These are phyloP conservation scores for Hygrophila difformis DNA, from an alignment of 257 asterid genomes.

Conservation along the genomic window DNA sequence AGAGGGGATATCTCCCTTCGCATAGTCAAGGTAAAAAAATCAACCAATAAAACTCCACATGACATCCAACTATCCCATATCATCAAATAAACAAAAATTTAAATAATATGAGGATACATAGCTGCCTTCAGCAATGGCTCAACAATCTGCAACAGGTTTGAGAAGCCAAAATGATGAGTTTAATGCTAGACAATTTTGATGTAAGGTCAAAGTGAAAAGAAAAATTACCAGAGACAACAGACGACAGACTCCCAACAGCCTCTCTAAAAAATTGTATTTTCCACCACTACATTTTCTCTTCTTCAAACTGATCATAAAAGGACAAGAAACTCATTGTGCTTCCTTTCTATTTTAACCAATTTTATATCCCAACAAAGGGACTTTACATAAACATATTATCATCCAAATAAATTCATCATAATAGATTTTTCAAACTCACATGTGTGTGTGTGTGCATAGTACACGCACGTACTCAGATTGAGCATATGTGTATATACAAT, in stretches of 20 bases:
- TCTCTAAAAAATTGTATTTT: slow-evolving; percentile 67
- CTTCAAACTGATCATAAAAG: slow-evolving; percentile 55
- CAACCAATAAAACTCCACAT: no score
- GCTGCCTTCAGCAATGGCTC: slow-evolving; percentile 88
- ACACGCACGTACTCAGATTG: no score
- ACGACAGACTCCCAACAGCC: slow-evolving; percentile 74
- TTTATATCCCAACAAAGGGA: no score
- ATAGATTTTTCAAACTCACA: no score
- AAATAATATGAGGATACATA: slow-evolving; percentile 51
- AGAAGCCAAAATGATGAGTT: slow-evolving; percentile 5
- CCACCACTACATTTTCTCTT: slow-evolving; percentile 43
- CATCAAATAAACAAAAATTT: neutral
- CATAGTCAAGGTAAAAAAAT: slow-evolving; percentile 33
- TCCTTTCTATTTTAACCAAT: no score
- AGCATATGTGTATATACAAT: no score
- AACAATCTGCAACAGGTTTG: slow-evolving; percentile 54
- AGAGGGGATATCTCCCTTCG: slow-evolving; percentile 69
- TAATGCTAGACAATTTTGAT: neutral
- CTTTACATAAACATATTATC: no score
- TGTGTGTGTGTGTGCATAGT: no score
- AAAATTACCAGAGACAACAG: slow-evolving; percentile 49
- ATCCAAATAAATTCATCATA: no score
- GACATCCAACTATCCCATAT: no score
- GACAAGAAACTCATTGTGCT: no score
- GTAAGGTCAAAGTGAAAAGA: neutral